A percentile compares a stretch with the other conserved stretches of the same genome.
Evolutionary conservation across 352 stramenopile species (phyloP).

Genomic region (Phytophthora agathidicida): DNA sequence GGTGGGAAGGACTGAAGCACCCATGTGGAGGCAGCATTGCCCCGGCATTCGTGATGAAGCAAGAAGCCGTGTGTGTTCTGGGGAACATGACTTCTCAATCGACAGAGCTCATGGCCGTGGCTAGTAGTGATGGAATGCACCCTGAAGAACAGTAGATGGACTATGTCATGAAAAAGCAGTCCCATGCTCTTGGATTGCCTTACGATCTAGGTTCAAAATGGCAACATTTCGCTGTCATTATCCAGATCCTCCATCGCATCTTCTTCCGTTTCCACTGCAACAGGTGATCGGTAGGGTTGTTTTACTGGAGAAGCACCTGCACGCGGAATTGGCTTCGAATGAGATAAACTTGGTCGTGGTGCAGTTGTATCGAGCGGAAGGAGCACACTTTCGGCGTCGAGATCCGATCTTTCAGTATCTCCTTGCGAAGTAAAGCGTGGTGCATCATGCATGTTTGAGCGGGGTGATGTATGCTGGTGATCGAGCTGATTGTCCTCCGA

Average conservation of each 20-base stretch:
- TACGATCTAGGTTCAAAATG: conserved; percentile 18
- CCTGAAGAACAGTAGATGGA: conserved; percentile 8
- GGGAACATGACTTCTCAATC: conserved; percentile 48
- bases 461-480: not conserved
- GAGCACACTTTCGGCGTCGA: conserved; percentile 46
- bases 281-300: not conserved
- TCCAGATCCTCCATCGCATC: conserved; percentile 12
- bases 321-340: not conserved
- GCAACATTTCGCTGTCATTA: conserved; percentile 51
- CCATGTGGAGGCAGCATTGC: conserved; percentile 44
- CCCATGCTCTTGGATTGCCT: not conserved
- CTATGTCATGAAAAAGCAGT: too few relatives aligned
- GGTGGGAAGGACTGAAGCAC: conserved; percentile 56
- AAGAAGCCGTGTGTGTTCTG: conserved; percentile 50
- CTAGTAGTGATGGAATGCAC: conserved; percentile 8
- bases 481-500: conserved; percentile 1
- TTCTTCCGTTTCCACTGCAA: not conserved
- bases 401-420: conserved; percentile 4
- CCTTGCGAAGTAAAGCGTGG: not conserved
- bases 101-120: conserved; percentile 20
- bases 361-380: conserved; percentile 35
- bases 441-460: conserved; percentile 5
- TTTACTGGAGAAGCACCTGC: not conserved
- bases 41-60: conserved; percentile 61
- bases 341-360: conserved; percentile 2